Evolutionary conservation across 2,329 filamentous ascomycete genomes (phyloP).

Genomic region (Arthrobotrys megalospora): DNA sequence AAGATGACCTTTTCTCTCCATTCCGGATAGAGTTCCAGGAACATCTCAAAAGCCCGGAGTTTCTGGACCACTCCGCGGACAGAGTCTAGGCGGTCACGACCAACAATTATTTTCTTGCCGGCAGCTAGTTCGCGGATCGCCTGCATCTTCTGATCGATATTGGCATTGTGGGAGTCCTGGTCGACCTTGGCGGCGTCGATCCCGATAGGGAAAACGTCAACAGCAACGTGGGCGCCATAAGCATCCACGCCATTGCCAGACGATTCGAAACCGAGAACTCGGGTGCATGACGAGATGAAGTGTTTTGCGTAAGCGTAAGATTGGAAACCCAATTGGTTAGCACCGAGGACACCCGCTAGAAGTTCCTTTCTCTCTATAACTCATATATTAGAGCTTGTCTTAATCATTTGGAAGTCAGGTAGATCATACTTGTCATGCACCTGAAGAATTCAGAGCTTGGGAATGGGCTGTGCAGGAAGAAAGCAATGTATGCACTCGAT

Average conservation of each 20-base stretch:
- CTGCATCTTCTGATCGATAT: conserved; percentile 79
- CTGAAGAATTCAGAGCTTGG: conserved; percentile 96
- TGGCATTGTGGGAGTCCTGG: conserved; percentile 79
- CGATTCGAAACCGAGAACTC: conserved; percentile 81
- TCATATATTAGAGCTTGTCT: conserved; percentile 1
- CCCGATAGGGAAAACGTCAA: conserved; percentile 94
- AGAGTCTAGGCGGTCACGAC: conserved; percentile 91
- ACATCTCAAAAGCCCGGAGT: conserved; percentile 91
- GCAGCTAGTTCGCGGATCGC: conserved; percentile 82
- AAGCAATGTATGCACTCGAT: conserved; percentile 92
- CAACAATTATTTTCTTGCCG: conserved; percentile 96
- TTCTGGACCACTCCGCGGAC: conserved; percentile 96
- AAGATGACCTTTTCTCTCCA: conserved; percentile 93
- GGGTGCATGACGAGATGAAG: conserved; percentile 93
- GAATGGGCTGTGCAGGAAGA: conserved; percentile 94
- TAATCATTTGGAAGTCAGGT: conserved; percentile 1
- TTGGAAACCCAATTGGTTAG: conserved; percentile 95
- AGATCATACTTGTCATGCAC: conserved; percentile 73
- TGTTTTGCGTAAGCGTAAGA: conserved; percentile 95
- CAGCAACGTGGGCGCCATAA: conserved; percentile 88
- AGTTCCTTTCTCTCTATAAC: conserved; percentile 86
- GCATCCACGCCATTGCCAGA: conserved; percentile 79
- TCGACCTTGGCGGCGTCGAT: conserved; percentile 89
- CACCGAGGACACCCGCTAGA: conserved; percentile 87
- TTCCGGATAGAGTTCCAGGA: conserved; percentile 89